Base-by-base conservation (phyloP, 129 eudicot species). In the Ambrosia trifida region DNA sequence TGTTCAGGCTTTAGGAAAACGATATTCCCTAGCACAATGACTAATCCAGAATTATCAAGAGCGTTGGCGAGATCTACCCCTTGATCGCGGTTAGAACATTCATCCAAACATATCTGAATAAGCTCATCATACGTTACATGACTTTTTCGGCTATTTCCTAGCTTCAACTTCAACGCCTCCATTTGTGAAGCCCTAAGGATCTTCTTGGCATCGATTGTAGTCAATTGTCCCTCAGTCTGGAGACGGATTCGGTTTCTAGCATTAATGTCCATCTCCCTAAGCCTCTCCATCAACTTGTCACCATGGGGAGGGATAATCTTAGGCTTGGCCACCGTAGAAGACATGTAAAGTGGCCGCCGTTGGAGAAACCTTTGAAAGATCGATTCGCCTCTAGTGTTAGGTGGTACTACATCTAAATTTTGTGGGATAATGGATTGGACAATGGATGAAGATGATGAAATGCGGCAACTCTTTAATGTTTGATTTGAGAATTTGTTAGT, bases 1-100 rank as follows among this genome's bases (percentile, higher is more conserved):
- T 94, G 86, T 47, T 94, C 83, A 75, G 97, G 98, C 53, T 84
- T 80, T 46, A 94, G 83, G 75, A 84, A 84, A 16, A 94, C 98
- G 50, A 83, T 20, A 47, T 81, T 80, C 18, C 93, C 97, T 3
- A 94, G 64, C 0, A 89, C 93, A 40, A 94, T 81, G 6, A 94
- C 96, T 5, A 76, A 83, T 10, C 97, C 99, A 3, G 93, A 94
- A 41, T 88, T 81, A 68, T 94, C 96, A n/a, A 94, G 86, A 65
- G 75, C 74, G 18, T 84, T 87, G 2, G 95, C 98, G 3, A 87
- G 72, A 32, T 76, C 88, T 1, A 68, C 11, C 12, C 88, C 96
- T 56, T 83, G 81, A 32, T 93, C 86, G 24, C 24, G 43, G 33
- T 72, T 69, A 66, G 73, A 66, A 65, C 89, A 82, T 17, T 72